These are phyloP conservation scores for Tulasnella sp. DNA, from an alignment of 768 basidiomycete species.

Conservation along the genomic window DNA sequence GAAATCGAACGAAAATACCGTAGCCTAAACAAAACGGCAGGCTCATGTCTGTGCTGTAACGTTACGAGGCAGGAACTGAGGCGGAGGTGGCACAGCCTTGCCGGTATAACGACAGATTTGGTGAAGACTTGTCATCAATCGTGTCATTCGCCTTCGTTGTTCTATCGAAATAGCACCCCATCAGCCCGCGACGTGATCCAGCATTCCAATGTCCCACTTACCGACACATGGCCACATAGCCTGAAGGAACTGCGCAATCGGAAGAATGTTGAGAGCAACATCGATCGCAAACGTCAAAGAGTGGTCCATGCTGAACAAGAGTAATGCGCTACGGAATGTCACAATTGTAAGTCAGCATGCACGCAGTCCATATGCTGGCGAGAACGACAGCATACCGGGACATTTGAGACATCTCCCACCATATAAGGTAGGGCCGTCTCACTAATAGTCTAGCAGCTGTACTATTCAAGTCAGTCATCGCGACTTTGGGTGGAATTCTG, in stretches of 20 bases:
- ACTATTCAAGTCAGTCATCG: not conserved
- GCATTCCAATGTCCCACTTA: not conserved
- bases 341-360: not conserved
- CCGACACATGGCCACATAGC: slow-evolving; percentile 12
- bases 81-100: not conserved
- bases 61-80: no score
- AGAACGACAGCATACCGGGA: not conserved
- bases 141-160: not conserved
- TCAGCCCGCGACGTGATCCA: not conserved
- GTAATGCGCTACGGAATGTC: not conserved
- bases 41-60: no score
- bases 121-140: not conserved
- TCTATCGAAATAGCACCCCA: not conserved
- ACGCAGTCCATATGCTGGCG: not conserved
- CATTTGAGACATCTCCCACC: slow-evolving; percentile 12
- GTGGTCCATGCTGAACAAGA: slow-evolving; percentile 3
- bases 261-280: slow-evolving; percentile 9
- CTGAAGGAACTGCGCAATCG: not conserved
- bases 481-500: not conserved
- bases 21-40: no score
- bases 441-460: not conserved
- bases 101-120: not conserved
- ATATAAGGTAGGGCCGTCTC: slow-evolving; percentile 10
- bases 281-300: slow-evolving; percentile 7
- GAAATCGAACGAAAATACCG: no score